A percentile compares a stretch with the other conserved stretches of the same genome.
Evolutionary conservation across 306 rosid genomes (phyloP).

Genomic region (Hippophae gyantsensis): DNA sequence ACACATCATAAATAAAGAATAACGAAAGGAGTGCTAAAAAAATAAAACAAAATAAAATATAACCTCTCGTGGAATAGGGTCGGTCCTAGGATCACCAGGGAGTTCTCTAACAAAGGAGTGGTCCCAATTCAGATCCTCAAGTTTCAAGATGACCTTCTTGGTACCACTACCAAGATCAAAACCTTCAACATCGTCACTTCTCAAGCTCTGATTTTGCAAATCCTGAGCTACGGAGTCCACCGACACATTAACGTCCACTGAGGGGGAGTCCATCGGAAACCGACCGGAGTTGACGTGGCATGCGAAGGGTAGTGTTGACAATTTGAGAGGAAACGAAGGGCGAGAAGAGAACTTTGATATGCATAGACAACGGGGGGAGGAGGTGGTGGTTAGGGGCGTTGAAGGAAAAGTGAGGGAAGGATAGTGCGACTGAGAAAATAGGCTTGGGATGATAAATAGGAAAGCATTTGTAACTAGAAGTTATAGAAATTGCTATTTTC

Average conservation of each 20-base stretch:
- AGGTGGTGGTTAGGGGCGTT: constrained; percentile 14
- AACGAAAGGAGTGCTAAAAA: neutral
- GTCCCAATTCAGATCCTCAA: constrained; percentile 88
- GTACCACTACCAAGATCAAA: constrained; percentile 6
- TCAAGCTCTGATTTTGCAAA: constrained; percentile 53
- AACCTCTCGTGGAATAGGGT: constrained; percentile 73
- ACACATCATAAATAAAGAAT: constrained; percentile 8
- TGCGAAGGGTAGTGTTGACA: constrained; percentile 15
- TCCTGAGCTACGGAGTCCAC: constrained; percentile 57
- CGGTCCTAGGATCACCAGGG: constrained; percentile 74
- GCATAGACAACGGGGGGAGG: constrained; percentile 11
- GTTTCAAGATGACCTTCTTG: constrained; percentile 23
- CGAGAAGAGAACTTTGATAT: constrained; percentile 22
- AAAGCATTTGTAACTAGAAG: constrained; percentile 22
- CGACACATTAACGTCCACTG: constrained; percentile 31
- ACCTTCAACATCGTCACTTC: constrained; percentile 6
- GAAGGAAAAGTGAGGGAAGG: constrained; percentile 15
- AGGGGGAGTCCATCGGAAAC: constrained; percentile 50
- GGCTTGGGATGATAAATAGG: constrained; percentile 37
- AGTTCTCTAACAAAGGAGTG: constrained; percentile 60
- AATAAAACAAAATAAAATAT: neutral
- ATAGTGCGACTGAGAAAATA: constrained; percentile 9
- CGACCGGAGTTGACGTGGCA: constrained; percentile 22
- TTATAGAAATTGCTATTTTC: neutral
- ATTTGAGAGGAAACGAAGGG: constrained; percentile 11